Conservation (phyloP, 176 grass and related monocot species). For the Stipa capillata region DNA sequence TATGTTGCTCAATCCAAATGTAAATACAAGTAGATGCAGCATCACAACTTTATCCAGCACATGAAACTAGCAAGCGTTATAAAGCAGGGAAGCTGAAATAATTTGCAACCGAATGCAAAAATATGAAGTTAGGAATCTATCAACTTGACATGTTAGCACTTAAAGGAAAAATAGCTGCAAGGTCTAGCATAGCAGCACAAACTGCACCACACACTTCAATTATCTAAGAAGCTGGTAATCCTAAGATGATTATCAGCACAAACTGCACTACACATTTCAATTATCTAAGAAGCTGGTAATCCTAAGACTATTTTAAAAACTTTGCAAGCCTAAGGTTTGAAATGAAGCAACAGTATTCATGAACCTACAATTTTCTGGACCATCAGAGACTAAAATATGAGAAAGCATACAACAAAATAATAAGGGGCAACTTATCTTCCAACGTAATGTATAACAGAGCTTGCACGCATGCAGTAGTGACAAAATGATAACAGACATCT, state of each 20-base stretch:
- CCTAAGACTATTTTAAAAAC: background rate
- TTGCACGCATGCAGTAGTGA: background rate
- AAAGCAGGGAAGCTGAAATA: background rate
- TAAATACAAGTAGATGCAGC: background rate
- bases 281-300: background rate
- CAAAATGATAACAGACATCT: background rate
- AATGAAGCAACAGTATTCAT: background rate
- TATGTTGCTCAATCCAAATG: background rate
- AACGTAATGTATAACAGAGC: background rate
- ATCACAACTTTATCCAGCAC: background rate
- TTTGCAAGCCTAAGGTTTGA: background rate
- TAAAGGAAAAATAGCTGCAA: background rate
- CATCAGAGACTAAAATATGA: background rate
- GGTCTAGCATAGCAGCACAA: conserved; percentile 12
- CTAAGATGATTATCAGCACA: conserved; percentile 3
- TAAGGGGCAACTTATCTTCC: background rate
- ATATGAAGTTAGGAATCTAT: background rate
- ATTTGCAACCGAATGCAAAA: background rate
- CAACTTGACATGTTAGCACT: background rate
- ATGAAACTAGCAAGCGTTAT: background rate
- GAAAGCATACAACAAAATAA: background rate
- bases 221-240: background rate
- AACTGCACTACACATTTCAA: background rate
- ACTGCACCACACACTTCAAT: background rate
- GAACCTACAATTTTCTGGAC: background rate